Evolutionary conservation across 768 basidiomycete genomes (phyloP).

Genomic region (Termitomyces sp.): DNA sequence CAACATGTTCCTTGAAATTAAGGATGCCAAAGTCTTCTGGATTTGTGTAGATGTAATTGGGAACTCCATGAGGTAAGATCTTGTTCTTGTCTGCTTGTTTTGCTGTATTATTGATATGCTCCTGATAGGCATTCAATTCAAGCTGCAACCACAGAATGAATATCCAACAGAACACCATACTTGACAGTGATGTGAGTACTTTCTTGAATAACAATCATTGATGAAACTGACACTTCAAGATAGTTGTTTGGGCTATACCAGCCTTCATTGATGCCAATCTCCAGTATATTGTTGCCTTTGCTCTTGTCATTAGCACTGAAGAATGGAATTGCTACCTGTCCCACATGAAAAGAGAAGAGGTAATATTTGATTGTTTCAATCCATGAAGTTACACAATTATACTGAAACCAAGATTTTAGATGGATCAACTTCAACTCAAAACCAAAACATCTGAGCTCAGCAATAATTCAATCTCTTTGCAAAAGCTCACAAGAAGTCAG

Average conservation of each 20-base stretch:
- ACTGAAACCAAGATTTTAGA: no score
- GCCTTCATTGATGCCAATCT: constrained; percentile 25
- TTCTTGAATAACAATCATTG: not conserved
- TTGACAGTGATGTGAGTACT: constrained; percentile 6
- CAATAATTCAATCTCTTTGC: not conserved
- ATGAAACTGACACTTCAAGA: not conserved
- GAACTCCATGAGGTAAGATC: no score
- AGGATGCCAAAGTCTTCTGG: constrained; percentile 23
- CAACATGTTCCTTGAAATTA: constrained; percentile 37
- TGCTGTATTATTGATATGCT: constrained; percentile 17
- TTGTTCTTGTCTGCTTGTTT: constrained; percentile 22
- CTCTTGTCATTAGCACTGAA: not conserved
- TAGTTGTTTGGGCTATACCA: constrained; percentile 18
- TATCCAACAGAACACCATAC: constrained; percentile 37
- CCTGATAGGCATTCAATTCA: constrained; percentile 29
- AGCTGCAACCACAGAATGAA: constrained; percentile 37
- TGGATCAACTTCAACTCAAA: no score
- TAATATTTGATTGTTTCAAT: not conserved
- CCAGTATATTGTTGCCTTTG: no score
- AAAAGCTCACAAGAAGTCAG: not conserved
- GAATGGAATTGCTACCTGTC: not conserved
- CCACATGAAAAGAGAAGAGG: not conserved
- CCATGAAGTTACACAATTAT: no score
- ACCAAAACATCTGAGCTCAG: not conserved
- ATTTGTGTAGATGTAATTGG: constrained; percentile 25